Evolutionary conservation across 129 eudicot genomes (phyloP), one percentile per base, ranked within the genome.

Genomic region (Saposhnikovia divaricata): DNA sequence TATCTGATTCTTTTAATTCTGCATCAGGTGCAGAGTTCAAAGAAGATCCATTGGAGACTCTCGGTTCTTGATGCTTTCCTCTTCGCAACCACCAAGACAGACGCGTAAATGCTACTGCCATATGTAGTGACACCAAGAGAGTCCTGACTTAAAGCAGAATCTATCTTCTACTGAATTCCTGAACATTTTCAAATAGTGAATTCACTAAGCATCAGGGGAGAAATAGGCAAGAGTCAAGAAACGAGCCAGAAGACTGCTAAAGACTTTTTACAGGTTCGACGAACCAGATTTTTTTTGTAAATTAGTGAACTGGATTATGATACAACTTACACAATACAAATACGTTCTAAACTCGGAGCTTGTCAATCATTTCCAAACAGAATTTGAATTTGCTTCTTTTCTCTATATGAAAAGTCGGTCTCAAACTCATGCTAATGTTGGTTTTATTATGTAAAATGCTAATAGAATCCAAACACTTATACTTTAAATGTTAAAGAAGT

Each of bases 51-150:
- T 50, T 72, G 2, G 65, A 37, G 21, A 78, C 42, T 84, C 87
- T 85, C 11, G 91, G 77, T 38, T 87, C 87, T 84, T 84, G 89
- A 70, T 81, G 82, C 77, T 91, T 87, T 46, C 93, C 84, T 37
- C 93, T 83, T 88, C 93, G 84, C 82, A 85, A 78, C 96, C 91
- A 89, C 90, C 90, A 87, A 14, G 93, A 85, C 18, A 89, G 76
- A 77, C 78, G 86, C 38, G 93, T 66, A 55, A 91, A 86, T 18
- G 89, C 86, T 50, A 87, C 82, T 7, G 96, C 88, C 96, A 91
- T 91, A 76, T 78, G 71, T 80, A 61, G 80, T 75, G 57, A 59
- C 31, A 37, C 81, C 73, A 21, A 48, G 5, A 21, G 42, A n/a
- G 57, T 63, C 57, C 37, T 39, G 40, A 63, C 53, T 42, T 19